Percentiles rank a stretch among this genome's conserved stretches.
Evolutionary conservation across 257 asterid genomes (phyloP).

Genomic region (Solanum ahanhuiri): DNA sequence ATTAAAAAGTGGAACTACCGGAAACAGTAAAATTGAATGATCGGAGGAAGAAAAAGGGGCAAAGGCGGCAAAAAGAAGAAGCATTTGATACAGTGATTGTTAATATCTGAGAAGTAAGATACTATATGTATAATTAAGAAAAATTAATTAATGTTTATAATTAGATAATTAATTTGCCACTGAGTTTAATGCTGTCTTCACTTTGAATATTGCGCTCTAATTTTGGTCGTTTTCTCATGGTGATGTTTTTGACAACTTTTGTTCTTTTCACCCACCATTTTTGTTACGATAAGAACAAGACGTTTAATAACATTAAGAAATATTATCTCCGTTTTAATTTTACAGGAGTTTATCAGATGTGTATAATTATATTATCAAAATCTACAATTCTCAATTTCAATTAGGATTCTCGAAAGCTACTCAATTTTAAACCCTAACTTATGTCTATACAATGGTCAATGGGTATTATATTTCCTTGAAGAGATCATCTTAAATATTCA

Average conservation of each 20-base stretch:
- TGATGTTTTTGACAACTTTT: not conserved
- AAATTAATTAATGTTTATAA: not conserved
- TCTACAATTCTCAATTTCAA: no score
- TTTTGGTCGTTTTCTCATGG: not conserved
- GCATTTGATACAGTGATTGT: not conserved
- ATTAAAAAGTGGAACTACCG: not conserved
- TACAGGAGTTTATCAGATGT: accelerated
- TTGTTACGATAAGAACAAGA: not conserved
- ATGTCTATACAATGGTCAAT: no score
- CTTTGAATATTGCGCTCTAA: not conserved
- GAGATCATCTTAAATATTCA: no score
- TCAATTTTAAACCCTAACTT: accelerated
- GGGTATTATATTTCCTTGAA: not conserved
- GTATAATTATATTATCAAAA: no score
- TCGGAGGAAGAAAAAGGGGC: not conserved
- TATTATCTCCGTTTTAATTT: not conserved
- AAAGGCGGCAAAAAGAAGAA: not conserved
- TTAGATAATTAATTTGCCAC: not conserved
- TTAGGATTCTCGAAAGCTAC: accelerated
- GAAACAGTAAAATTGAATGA: not conserved
- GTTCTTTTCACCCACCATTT: not conserved
- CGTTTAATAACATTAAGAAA: not conserved
- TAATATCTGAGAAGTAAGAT: not conserved
- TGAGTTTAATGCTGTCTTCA: not conserved
- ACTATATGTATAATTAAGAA: not conserved